Evolutionary conservation across 495 filamentous ascomycete genomes (phyloP).

Genomic region (Trichoderma virens): DNA sequence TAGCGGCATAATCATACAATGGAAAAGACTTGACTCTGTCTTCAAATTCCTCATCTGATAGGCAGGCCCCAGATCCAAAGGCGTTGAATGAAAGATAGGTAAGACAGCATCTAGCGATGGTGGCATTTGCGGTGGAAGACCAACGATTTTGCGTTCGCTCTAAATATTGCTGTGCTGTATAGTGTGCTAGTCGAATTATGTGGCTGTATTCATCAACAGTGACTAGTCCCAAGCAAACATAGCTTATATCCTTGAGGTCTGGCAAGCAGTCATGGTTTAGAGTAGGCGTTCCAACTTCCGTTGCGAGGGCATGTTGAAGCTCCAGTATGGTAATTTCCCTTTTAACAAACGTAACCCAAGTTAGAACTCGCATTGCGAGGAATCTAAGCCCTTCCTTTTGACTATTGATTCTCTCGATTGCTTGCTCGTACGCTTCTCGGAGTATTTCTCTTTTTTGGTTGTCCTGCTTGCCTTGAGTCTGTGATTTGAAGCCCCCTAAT

Average conservation of each 20-base stretch:
- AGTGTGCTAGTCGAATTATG: neutral
- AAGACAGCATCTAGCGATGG: neutral
- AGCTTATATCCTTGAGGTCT: neutral
- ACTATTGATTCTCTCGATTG: neutral
- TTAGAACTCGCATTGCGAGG: neutral
- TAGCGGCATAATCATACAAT: neutral
- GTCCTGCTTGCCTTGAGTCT: neutral
- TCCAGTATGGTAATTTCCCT: neutral
- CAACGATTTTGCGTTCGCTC: neutral
- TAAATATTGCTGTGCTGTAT: neutral
- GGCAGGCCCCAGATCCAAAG: neutral
- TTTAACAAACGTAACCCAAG: neutral
- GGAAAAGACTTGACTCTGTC: neutral
- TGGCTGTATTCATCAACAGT: neutral
- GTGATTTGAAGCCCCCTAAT: neutral
- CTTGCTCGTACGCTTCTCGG: neutral
- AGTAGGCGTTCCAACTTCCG: neutral
- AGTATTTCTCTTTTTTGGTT: neutral
- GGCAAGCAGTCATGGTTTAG: neutral
- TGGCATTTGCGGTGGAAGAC: neutral
- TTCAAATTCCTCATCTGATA: neutral
- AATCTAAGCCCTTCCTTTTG: neutral
- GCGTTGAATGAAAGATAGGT: neutral
- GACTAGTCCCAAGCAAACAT: neutral
- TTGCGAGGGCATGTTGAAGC: neutral